A percentile compares a stretch with the other conserved stretches of the same genome.
phyloP scores from a whole-genome alignment of 192 early-diverging fungal species.

The Entomortierella parvispora region DNA sequence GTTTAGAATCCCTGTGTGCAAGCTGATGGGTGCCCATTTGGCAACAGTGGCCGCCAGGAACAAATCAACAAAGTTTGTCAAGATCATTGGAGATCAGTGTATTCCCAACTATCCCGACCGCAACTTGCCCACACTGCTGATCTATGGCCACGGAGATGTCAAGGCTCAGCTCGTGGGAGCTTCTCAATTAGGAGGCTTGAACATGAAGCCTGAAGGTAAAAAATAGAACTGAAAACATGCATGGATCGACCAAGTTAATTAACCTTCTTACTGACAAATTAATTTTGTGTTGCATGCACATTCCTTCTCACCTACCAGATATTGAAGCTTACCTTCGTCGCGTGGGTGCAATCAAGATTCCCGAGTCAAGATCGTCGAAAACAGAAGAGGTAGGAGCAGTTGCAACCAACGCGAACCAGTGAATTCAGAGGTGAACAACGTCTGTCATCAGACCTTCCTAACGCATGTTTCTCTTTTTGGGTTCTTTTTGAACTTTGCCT shows the following conservation, averaged over 20 bases:
- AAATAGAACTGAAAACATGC: not conserved
- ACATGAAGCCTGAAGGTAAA: constrained; percentile 75
- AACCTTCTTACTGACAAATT: not conserved
- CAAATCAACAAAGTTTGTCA: constrained; percentile 92
- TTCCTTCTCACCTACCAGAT: constrained; percentile 36
- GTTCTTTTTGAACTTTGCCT: not conserved
- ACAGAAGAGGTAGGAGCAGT: constrained; percentile 35
- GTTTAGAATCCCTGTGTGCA: constrained; percentile 82
- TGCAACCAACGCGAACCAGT: no score
- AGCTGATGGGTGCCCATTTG: constrained; percentile 83
- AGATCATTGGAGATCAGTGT: constrained; percentile 92
- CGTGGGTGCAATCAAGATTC: constrained; percentile 48
- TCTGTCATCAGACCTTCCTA: constrained; percentile 5
- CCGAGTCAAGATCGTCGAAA: constrained; percentile 32
- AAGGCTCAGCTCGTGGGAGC: constrained; percentile 86
- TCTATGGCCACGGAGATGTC: constrained; percentile 92
- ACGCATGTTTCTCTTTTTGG: not conserved
- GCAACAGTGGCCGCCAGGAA: constrained; percentile 78
- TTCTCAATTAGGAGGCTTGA: constrained; percentile 81
- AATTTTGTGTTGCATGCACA: not conserved
- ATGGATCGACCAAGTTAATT: not conserved
- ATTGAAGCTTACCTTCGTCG: constrained; percentile 53
- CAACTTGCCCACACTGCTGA: constrained; percentile 88
- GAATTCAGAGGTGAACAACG: no score
- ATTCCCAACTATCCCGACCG: constrained; percentile 95